Evolutionary conservation across 2,329 filamentous ascomycete species (phyloP).

Genomic region (Pseudocercospora eumusae): DNA sequence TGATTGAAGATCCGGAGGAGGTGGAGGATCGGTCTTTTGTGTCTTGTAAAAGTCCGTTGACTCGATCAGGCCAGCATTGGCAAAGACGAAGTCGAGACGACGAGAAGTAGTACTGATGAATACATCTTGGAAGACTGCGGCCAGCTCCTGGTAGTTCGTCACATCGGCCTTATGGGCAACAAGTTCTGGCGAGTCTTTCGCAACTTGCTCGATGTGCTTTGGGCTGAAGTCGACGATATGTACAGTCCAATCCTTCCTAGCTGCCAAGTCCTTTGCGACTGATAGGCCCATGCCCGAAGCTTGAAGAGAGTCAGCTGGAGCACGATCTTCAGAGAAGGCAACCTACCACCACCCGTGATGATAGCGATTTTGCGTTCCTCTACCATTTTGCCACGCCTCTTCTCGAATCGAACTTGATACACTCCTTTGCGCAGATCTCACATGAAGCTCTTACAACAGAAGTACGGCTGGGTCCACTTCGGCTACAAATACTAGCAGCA

Average conservation of each 20-base stretch:
- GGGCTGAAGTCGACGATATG: slow-evolving; percentile 47
- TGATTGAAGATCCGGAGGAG: slow-evolving; percentile 39
- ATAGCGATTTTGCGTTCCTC: slow-evolving; percentile 30
- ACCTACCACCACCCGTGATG: slow-evolving; percentile 34
- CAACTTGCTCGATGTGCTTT: slow-evolving; percentile 38
- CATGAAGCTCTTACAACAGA: not conserved
- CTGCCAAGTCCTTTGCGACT: slow-evolving; percentile 42
- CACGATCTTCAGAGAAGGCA: not conserved
- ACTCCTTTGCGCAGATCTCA: not conserved
- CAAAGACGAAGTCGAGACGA: slow-evolving; percentile 54
- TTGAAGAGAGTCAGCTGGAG: not conserved
- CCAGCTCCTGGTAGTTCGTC: slow-evolving; percentile 40
- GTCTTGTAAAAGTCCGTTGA: slow-evolving; percentile 45
- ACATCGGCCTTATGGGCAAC: slow-evolving; percentile 46
- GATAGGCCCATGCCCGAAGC: slow-evolving; percentile 45
- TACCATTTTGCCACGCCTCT: slow-evolving; percentile 6
- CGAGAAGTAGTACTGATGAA: slow-evolving; percentile 35
- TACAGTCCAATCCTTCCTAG: slow-evolving; percentile 43
- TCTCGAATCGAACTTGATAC: not conserved
- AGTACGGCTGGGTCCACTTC: not conserved
- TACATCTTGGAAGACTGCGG: slow-evolving; percentile 42
- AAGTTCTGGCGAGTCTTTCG: slow-evolving; percentile 33
- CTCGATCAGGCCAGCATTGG: slow-evolving; percentile 52
- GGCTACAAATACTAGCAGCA: not conserved
- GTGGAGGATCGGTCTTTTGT: slow-evolving; percentile 32